Percentiles rank a stretch among this genome's conserved stretches.
Evolutionary conservation across 164 flowering plant genomes (phyloP).

Genomic region (Stephania japonica): DNA sequence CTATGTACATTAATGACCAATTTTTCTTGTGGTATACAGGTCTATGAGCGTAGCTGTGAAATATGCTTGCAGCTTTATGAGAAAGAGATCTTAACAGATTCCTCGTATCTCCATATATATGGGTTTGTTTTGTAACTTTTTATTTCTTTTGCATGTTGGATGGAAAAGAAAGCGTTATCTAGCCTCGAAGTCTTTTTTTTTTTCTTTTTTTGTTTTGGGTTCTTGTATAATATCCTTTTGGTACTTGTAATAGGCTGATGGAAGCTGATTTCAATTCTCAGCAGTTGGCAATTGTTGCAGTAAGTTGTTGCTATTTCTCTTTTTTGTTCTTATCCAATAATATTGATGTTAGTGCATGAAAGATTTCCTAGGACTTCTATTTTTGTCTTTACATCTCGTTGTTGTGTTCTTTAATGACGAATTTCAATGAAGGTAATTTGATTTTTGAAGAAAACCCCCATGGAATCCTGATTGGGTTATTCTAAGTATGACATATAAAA

Average conservation of each 20-base stretch:
- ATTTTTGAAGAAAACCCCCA: not conserved
- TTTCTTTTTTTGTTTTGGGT: not conserved
- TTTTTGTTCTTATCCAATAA: conserved; percentile 1
- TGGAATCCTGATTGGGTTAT: not conserved
- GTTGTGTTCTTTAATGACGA: not conserved
- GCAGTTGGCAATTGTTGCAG: conserved; percentile 89
- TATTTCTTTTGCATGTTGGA: not conserved
- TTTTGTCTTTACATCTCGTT: too few relatives aligned
- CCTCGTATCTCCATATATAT: conserved; percentile 72
- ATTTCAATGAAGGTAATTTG: not conserved
- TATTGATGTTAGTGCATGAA: not conserved
- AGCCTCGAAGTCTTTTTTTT: not conserved
- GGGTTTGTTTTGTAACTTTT: conserved; percentile 44
- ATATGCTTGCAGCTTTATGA: conserved; percentile 88
- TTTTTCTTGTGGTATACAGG: conserved; percentile 32
- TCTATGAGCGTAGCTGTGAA: conserved; percentile 83
- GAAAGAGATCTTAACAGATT: conserved; percentile 79
- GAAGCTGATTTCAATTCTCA: conserved; percentile 55
- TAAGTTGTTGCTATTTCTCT: conserved; percentile 31
- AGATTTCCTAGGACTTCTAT: not conserved
- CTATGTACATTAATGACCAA: not conserved
- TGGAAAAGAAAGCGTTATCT: not conserved
- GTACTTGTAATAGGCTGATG: conserved; percentile 43
- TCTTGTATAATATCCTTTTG: not conserved
- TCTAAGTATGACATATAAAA: not conserved